A percentile compares a stretch with the other conserved stretches of the same genome.
Conservation (phyloP, 2,329 filamentous ascomycete species). For the Mycosphaerella sp. region DNA sequence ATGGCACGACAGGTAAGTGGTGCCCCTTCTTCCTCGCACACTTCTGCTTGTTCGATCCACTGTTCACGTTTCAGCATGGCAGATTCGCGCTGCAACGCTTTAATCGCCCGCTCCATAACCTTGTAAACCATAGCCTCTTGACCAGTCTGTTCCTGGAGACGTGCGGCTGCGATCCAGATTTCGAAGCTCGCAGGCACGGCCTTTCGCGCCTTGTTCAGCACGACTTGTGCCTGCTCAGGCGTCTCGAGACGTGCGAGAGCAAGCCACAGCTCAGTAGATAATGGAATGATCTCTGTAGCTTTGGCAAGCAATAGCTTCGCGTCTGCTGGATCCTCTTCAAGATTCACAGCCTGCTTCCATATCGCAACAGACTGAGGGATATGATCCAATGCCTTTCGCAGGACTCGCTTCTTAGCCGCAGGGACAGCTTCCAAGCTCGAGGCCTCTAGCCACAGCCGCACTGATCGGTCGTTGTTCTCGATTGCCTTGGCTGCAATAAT, state of each 20-base stretch:
- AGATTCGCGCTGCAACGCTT: constrained; percentile 79
- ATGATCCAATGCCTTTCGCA: constrained; percentile 83
- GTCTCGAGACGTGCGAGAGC: constrained; percentile 84
- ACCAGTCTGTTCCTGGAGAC: constrained; percentile 84
- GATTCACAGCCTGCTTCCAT: constrained; percentile 97
- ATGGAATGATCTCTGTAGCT: constrained; percentile 88
- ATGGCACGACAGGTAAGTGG: constrained; percentile 82
- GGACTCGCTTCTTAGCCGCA: constrained; percentile 83
- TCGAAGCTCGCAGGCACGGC: constrained; percentile 88
- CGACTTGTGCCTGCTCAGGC: constrained; percentile 85
- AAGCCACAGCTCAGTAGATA: constrained; percentile 92
- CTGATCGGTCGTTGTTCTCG: constrained; percentile 81
- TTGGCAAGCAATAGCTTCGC: constrained; percentile 85
- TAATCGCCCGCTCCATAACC: constrained; percentile 90
- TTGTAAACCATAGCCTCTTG: constrained; percentile 67
- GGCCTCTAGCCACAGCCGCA: constrained; percentile 87
- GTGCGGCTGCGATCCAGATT: constrained; percentile 92
- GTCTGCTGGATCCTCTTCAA: constrained; percentile 85
- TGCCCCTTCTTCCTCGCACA: constrained; percentile 87
- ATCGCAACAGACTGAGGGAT: constrained; percentile 89
- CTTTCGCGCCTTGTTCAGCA: constrained; percentile 91
- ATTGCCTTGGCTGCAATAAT: constrained; percentile 92
- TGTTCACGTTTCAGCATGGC: constrained; percentile 97
- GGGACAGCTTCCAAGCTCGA: constrained; percentile 83
- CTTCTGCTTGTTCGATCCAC: constrained; percentile 92